A percentile compares a stretch with the other conserved stretches of the same genome.
Evolutionary conservation across 768 basidiomycete species (phyloP).

Genomic region (Lactarius quietus): DNA sequence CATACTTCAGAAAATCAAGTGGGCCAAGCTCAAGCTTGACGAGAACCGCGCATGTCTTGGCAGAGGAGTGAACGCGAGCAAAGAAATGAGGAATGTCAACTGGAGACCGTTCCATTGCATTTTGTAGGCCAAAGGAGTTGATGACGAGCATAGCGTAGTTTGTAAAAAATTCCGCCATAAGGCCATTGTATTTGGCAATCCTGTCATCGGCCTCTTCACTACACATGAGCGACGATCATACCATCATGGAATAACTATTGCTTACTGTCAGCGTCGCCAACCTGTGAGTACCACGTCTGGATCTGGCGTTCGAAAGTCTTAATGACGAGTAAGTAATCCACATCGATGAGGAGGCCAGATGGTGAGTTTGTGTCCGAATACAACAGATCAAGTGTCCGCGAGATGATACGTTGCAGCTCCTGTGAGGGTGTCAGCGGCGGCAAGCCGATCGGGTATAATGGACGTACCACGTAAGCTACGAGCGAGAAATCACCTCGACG

Average conservation of each 20-base stretch:
- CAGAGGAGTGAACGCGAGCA: slow-evolving; percentile 68
- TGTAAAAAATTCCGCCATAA: slow-evolving; percentile 70
- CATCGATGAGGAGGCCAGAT: slow-evolving; percentile 79
- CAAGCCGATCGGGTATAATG: background rate
- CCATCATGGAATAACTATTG: background rate
- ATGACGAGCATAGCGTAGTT: slow-evolving; percentile 85
- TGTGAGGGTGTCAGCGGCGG: slow-evolving; percentile 31
- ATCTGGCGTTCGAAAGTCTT: slow-evolving; percentile 83
- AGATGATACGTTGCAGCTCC: slow-evolving; percentile 87
- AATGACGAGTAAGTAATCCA: slow-evolving; percentile 82
- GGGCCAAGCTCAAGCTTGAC: slow-evolving; percentile 80
- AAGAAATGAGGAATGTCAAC: slow-evolving; percentile 84
- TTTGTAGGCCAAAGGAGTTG: slow-evolving; percentile 95
- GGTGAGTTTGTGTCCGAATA: slow-evolving; percentile 78
- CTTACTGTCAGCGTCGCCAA: slow-evolving; percentile 31
- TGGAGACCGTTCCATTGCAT: slow-evolving; percentile 77
- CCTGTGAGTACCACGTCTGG: slow-evolving; percentile 57
- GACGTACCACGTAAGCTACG: slow-evolving; percentile 70
- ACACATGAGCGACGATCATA: background rate
- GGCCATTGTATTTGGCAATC: slow-evolving; percentile 42
- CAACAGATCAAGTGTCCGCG: slow-evolving; percentile 83
- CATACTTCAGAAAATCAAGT: slow-evolving; percentile 71
- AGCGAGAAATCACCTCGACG: slow-evolving; percentile 63
- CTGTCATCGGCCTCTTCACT: slow-evolving; percentile 12
- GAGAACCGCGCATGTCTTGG: slow-evolving; percentile 63